Conservation (phyloP, 257 asterid genomes). For the Scutellaria galericulata region DNA sequence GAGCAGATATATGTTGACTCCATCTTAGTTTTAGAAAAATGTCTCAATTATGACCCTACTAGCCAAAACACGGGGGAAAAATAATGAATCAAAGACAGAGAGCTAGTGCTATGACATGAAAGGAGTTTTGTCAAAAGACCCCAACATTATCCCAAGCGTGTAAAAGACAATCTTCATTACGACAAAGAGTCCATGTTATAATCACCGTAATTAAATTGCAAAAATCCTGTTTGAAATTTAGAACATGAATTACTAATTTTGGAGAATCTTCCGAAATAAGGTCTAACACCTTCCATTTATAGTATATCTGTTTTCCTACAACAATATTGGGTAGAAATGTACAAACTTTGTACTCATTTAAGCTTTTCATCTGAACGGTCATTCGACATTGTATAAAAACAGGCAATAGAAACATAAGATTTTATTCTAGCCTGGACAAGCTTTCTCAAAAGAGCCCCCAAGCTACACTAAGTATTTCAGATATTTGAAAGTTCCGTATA, state of each 20-base stretch:
- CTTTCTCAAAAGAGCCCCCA: neutral
- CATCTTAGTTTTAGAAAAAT: neutral
- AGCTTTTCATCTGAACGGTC: neutral
- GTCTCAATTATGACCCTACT: neutral
- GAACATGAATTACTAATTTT: conserved; percentile 8
- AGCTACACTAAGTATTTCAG: neutral
- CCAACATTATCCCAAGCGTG: neutral
- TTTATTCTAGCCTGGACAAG: neutral
- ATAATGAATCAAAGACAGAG: neutral
- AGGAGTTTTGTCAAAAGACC: neutral
- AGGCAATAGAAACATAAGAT: neutral
- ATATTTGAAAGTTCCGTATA: neutral
- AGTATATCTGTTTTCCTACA: too few relatives aligned
- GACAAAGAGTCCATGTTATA: neutral
- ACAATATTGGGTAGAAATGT: neutral
- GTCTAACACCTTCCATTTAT: neutral
- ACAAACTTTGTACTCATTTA: neutral
- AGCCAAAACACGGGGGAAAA: conserved; percentile 5
- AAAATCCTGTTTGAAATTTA: neutral
- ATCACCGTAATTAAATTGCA: neutral
- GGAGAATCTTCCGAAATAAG: neutral
- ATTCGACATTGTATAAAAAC: neutral
- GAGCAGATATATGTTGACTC: neutral
- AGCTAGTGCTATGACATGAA: neutral
- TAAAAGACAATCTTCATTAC: neutral